Evolutionary conservation across 2,329 filamentous ascomycete species (phyloP).

Genomic region (Fusarium praegraminearum): DNA sequence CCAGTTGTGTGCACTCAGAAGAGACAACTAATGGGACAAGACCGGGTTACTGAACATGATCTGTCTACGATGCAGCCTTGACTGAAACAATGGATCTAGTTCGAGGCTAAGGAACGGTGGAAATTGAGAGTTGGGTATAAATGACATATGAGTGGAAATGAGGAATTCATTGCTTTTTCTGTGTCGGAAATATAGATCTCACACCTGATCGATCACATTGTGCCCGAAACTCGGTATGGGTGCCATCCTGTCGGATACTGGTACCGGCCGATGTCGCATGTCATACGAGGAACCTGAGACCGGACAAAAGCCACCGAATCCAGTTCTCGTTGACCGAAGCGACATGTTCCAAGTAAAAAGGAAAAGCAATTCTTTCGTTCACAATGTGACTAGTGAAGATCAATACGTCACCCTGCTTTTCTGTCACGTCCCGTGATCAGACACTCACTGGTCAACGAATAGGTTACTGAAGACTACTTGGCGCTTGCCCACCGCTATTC

Average conservation of each 20-base stretch:
- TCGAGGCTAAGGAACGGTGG: neutral
- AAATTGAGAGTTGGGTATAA: neutral
- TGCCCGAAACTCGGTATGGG: neutral
- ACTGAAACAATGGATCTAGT: neutral
- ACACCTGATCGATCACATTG: neutral
- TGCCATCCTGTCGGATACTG: neutral
- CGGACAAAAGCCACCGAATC: neutral
- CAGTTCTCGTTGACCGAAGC: neutral
- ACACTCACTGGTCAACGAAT: neutral
- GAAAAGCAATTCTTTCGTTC: neutral
- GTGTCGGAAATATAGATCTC: neutral
- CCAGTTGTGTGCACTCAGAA: neutral
- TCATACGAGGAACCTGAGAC: neutral
- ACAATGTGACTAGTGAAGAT: neutral
- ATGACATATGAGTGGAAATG: neutral
- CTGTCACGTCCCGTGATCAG: neutral
- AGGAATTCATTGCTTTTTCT: neutral
- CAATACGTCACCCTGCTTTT: neutral
- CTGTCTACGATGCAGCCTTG: neutral
- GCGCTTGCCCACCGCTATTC: neutral
- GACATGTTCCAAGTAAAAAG: neutral
- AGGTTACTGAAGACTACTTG: neutral
- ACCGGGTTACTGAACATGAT: neutral
- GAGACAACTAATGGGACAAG: neutral
- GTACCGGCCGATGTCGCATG: neutral